phyloP scores from a whole-genome alignment of 129 eudicot genomes.

The Gnaphalium uliginosum region DNA sequence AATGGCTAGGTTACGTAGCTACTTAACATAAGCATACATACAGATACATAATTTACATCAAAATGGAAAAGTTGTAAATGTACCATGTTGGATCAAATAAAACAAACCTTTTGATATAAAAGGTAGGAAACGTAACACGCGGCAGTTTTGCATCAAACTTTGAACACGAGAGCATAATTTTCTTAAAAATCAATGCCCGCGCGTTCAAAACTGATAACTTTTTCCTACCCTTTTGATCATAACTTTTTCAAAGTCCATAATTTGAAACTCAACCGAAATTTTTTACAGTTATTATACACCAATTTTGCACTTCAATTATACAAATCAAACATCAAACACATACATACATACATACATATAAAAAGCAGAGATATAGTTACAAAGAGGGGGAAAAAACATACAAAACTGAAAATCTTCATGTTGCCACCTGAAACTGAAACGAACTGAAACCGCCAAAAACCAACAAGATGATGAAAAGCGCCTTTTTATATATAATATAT shows the following conservation, averaged over 20 bases:
- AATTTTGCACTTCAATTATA: not conserved
- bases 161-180: not conserved
- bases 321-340: conserved; percentile 7
- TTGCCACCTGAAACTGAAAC: not conserved
- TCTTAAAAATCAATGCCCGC: not conserved
- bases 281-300: not conserved
- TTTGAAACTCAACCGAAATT: not conserved
- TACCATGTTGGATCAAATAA: not conserved
- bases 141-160: not conserved
- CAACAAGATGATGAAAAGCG: conserved; percentile 30
- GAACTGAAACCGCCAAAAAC: conserved; percentile 22
- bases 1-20: not conserved
- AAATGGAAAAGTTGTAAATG: not conserved
- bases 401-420: conserved; percentile 38
- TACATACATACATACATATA: not conserved
- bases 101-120: not conserved
- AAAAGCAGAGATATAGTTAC: conserved; percentile 12
- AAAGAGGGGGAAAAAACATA: conserved; percentile 31
- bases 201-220: not conserved
- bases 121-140: not conserved
- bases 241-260: not conserved
- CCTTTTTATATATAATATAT: conserved; percentile 8
- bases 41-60: no score
- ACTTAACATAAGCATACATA: no score
- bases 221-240: not conserved